phyloP scores from a whole-genome alignment of 2,329 filamentous ascomycete genomes.

The Hypomyces rosellus region DNA sequence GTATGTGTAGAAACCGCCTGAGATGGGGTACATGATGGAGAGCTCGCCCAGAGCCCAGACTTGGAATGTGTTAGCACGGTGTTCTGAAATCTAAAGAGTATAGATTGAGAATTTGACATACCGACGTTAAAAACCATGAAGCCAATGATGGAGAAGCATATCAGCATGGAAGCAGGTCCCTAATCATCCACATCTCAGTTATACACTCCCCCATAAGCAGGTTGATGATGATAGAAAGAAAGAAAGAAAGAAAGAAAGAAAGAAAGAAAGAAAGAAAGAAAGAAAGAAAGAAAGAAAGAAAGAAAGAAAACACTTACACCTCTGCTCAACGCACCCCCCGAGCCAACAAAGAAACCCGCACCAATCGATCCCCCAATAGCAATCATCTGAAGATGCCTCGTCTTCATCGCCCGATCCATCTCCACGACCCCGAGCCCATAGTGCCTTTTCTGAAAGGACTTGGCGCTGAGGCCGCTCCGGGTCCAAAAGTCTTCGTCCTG shows the following conservation, averaged over 20 bases:
- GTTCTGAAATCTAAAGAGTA: not conserved
- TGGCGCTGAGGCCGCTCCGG: conserved; percentile 29
- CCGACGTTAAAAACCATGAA: conserved; percentile 55
- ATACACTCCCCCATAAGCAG: too few species aligned
- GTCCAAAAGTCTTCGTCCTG: conserved; percentile 28
- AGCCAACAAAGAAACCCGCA: conserved; percentile 58
- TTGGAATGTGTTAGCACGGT: conserved; percentile 8
- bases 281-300: not conserved
- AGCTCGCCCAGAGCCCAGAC: conserved; percentile 56
- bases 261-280: not conserved
- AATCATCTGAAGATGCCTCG: conserved; percentile 57
- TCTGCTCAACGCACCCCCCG: conserved; percentile 45
- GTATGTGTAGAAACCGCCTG: conserved; percentile 58
- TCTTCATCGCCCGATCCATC: conserved; percentile 45
- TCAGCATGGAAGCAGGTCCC: conserved; percentile 37
- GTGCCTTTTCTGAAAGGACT: conserved; percentile 29
- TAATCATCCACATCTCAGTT: not conserved
- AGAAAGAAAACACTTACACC: conserved; percentile 33
- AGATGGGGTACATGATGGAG: conserved; percentile 56
- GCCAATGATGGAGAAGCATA: conserved; percentile 51
- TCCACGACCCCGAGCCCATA: conserved; percentile 27
- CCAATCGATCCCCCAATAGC: conserved; percentile 56
- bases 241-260: too few species aligned
- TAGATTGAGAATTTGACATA: conserved; percentile 12
- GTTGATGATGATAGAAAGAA: not conserved